phyloP scores from a whole-genome alignment of 2,329 filamentous ascomycete genomes.

The Furcasterigmium furcatum region DNA sequence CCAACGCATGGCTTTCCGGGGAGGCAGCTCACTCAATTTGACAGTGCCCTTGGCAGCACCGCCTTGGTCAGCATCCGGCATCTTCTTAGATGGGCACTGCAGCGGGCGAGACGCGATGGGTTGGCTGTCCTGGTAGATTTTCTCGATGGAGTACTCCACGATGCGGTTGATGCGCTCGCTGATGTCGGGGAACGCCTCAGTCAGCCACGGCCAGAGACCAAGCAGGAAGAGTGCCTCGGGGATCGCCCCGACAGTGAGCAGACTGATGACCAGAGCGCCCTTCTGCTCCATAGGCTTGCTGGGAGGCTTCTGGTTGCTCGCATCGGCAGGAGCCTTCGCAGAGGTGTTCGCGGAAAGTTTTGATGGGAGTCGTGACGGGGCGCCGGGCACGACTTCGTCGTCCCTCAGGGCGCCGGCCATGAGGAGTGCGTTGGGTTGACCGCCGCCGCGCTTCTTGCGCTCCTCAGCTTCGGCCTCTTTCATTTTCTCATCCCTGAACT shows the following conservation, averaged over 20 bases:
- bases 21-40: conserved; percentile 53
- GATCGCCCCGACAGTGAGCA: conserved; percentile 87
- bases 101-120: conserved; percentile 24
- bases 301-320: conserved; percentile 52
- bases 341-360: conserved; percentile 14
- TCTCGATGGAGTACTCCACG: conserved; percentile 74
- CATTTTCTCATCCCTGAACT: conserved; percentile 64
- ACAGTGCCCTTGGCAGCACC: conserved; percentile 68
- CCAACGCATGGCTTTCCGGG: conserved; percentile 76
- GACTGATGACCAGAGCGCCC: conserved; percentile 74
- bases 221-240: conserved; percentile 92
- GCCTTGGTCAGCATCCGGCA: conserved; percentile 57
- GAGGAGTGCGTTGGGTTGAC: conserved; percentile 76
- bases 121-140: conserved; percentile 56
- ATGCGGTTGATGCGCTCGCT: conserved; percentile 81
- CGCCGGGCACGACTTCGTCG: conserved; percentile 59
- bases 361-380: conserved; percentile 22
- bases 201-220: conserved; percentile 88
- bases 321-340: conserved; percentile 50
- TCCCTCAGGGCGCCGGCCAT: conserved; percentile 85
- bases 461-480: conserved; percentile 80
- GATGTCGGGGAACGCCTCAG: conserved; percentile 80
- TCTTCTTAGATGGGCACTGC: conserved; percentile 39
- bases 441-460: conserved; percentile 65
- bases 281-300: conserved; percentile 82